These are phyloP conservation scores for Xylaria sp. DNA, from an alignment of 2,329 filamentous ascomycete genomes.

Conservation along the genomic window DNA sequence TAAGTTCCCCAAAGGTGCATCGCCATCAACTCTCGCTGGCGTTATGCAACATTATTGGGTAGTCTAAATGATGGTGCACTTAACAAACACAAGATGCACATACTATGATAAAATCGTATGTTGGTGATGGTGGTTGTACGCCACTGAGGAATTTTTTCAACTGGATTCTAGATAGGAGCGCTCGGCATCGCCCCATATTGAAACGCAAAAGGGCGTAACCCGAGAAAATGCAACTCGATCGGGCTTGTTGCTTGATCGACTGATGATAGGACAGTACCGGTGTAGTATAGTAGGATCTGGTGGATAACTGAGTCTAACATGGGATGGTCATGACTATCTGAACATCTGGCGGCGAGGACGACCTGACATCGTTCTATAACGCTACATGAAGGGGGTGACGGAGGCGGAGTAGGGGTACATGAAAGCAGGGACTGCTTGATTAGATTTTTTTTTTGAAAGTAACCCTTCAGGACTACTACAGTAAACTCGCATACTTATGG, in stretches of 20 bases:
- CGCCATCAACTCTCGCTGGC: constrained; percentile 13
- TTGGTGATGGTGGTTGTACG: constrained; percentile 20
- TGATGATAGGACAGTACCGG: background rate
- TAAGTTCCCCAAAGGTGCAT: constrained; percentile 17
- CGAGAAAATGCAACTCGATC: constrained; percentile 11
- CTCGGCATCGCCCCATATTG: background rate
- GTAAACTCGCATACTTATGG: constrained; percentile 14
- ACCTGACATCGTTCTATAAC: constrained; percentile 11
- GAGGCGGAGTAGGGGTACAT: constrained; percentile 1
- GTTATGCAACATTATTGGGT: constrained; percentile 22
- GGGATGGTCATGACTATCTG: constrained; percentile 5
- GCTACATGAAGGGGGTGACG: constrained; percentile 9
- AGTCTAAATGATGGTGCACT: constrained; percentile 11
- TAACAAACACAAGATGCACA: background rate
- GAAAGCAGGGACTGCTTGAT: constrained; percentile 17
- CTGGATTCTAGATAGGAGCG: constrained; percentile 11
- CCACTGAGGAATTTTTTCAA: constrained; percentile 4
- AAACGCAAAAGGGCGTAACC: background rate
- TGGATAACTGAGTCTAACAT: constrained; percentile 3
- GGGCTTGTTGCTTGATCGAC: constrained; percentile 5
- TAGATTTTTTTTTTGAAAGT: constrained; percentile 11
- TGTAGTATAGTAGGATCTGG: background rate
- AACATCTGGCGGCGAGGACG: constrained; percentile 14
- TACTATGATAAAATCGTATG: constrained; percentile 13
- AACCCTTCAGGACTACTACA: constrained; percentile 9